These are phyloP conservation scores for Sporisorium iseilematis-ciliati DNA, from an alignment of 1,284 basidiomycete species.

Conservation along the genomic window DNA sequence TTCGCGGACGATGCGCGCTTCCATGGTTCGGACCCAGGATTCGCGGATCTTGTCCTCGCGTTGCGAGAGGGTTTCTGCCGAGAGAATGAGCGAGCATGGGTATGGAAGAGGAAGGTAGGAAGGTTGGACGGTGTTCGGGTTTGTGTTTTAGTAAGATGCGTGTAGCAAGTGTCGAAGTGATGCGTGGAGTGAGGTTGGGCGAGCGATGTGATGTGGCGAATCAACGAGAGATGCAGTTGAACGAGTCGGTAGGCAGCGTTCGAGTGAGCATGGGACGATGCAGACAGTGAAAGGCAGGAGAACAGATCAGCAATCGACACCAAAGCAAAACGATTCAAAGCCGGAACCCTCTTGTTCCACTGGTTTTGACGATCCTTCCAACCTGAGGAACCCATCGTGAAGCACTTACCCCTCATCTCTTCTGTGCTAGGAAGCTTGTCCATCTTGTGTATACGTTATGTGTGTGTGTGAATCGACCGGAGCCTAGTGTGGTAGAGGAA, in stretches of 20 bases:
- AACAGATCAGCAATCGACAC: too few relatives aligned
- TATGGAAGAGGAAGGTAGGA: not conserved
- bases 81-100: too few relatives aligned
- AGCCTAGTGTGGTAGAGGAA: not conserved
- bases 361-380: too few relatives aligned
- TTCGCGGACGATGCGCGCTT: constrained; percentile 87
- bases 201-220: too few relatives aligned
- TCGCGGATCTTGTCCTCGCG: constrained; percentile 87
- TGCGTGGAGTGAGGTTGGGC: not conserved
- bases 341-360: too few relatives aligned
- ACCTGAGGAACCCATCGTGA: not conserved
- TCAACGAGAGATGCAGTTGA: too few relatives aligned
- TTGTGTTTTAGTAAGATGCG: not conserved
- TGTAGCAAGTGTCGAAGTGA: too few relatives aligned
- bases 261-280: too few relatives aligned
- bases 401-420: constrained; percentile 51
- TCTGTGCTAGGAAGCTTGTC: constrained; percentile 53
- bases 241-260: too few relatives aligned
- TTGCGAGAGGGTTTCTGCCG: constrained; percentile 68
- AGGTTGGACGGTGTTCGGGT: not conserved
- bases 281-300: too few relatives aligned
- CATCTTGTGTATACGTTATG: constrained; percentile 26
- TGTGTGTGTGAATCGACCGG: not conserved
- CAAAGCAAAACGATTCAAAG: too few relatives aligned
- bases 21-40: constrained; percentile 95